Evolutionary conservation across 2,329 filamentous ascomycete genomes (phyloP).

Genomic region (Colletotrichum sp.): DNA sequence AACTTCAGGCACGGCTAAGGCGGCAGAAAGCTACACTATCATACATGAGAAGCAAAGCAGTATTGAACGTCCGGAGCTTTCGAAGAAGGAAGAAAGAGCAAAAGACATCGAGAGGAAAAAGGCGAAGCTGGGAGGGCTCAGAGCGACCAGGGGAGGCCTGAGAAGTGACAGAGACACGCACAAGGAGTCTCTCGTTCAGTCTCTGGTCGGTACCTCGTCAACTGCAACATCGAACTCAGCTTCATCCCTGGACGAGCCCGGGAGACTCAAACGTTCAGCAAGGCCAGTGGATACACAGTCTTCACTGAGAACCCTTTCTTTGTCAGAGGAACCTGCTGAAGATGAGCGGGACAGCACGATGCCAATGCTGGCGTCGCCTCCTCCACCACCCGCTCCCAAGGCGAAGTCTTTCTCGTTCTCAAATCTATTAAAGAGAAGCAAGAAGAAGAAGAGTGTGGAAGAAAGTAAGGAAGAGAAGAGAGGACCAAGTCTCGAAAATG

Average conservation of each 20-base stretch:
- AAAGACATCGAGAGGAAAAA: neutral
- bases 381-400: neutral
- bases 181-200: neutral
- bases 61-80: neutral
- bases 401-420: neutral
- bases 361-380: neutral
- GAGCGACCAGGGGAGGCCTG: neutral
- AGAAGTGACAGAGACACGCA: neutral
- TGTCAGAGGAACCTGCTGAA: neutral
- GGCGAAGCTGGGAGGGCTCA: neutral
- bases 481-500: rapidly evolving
- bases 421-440: neutral
- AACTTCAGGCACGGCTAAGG: neutral
- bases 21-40: neutral
- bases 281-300: neutral
- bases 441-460: neutral
- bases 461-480: neutral
- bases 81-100: neutral
- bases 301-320: neutral
- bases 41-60: neutral
- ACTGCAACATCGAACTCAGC: neutral
- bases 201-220: neutral
- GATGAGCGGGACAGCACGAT: neutral
- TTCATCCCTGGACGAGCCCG: neutral
- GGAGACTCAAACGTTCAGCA: rapidly evolving